Evolutionary conservation across 768 basidiomycete species (phyloP).

Genomic region (Lentinus brumalis): DNA sequence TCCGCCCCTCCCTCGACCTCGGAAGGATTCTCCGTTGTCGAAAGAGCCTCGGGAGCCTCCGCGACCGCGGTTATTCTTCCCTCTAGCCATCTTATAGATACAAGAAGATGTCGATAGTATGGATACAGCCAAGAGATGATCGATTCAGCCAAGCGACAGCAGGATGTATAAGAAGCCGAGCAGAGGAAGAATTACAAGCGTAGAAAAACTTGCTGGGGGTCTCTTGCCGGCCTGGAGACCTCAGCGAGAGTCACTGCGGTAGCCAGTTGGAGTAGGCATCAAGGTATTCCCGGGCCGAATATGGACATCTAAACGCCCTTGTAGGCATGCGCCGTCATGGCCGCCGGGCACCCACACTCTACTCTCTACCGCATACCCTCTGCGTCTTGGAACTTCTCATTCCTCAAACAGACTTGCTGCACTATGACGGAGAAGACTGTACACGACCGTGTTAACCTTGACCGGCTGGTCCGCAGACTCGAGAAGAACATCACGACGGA

Average conservation of each 20-base stretch:
- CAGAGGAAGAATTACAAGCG: background rate
- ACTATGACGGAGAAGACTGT: constrained; percentile 24
- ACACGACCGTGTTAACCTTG: constrained; percentile 72
- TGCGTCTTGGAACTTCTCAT: too few species aligned
- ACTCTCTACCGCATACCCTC: too few species aligned
- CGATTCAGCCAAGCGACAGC: background rate
- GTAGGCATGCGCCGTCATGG: too few species aligned
- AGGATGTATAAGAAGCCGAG: background rate
- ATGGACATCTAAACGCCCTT: background rate
- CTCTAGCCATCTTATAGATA: constrained; percentile 27
- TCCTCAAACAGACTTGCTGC: background rate
- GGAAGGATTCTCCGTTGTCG: constrained; percentile 7
- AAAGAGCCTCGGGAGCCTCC: constrained; percentile 17
- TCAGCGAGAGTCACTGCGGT: constrained; percentile 1
- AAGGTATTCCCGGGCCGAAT: background rate
- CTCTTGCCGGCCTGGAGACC: too few species aligned
- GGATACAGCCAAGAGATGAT: constrained; percentile 13
- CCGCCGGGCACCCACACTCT: too few species aligned
- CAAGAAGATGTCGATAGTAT: constrained; percentile 14
- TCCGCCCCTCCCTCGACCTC: constrained; percentile 25
- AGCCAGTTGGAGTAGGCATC: background rate
- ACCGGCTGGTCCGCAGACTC: constrained; percentile 58
- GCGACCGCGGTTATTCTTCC: constrained; percentile 21
- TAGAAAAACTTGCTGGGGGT: background rate
- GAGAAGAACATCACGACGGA: constrained; percentile 51